Conservation (phyloP, 305 asterid genomes). For the Ajuga reptans region DNA sequence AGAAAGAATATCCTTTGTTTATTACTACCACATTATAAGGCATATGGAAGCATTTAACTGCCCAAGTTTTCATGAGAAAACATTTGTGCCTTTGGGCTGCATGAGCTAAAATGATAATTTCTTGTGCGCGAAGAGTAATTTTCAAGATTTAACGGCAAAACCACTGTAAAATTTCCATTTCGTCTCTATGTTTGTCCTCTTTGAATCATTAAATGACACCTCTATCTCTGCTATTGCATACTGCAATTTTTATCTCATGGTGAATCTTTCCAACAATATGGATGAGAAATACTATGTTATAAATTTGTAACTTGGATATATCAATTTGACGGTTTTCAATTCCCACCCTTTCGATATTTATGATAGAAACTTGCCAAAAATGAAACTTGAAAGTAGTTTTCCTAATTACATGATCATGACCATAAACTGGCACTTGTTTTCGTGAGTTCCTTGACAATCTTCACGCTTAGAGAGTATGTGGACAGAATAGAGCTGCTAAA, state of each 20-base stretch:
- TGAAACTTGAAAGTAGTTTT: background rate
- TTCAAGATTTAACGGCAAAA: background rate
- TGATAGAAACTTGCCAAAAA: background rate
- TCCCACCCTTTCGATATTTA: background rate
- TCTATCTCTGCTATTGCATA: background rate
- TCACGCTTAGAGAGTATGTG: constrained; percentile 68
- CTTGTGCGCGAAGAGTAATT: background rate
- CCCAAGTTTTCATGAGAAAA: background rate
- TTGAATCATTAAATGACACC: background rate
- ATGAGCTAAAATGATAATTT: constrained; percentile 10
- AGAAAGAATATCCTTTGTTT: constrained; percentile 84
- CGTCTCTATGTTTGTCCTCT: background rate
- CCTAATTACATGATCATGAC: background rate
- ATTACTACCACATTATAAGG: background rate
- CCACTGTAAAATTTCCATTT: background rate
- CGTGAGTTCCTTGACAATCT: constrained; percentile 56
- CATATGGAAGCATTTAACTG: background rate
- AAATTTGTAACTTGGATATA: background rate
- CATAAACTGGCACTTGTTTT: background rate
- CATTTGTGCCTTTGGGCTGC: background rate
- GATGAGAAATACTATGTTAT: background rate
- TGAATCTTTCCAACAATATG: background rate
- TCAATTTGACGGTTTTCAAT: too few relatives aligned
- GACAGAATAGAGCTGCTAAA: constrained; percentile 55
- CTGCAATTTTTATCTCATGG: background rate